A percentile compares a stretch with the other conserved stretches of the same genome.
Conservation (phyloP, 179 eudicot genomes). For the Corrigiola litoralis region DNA sequence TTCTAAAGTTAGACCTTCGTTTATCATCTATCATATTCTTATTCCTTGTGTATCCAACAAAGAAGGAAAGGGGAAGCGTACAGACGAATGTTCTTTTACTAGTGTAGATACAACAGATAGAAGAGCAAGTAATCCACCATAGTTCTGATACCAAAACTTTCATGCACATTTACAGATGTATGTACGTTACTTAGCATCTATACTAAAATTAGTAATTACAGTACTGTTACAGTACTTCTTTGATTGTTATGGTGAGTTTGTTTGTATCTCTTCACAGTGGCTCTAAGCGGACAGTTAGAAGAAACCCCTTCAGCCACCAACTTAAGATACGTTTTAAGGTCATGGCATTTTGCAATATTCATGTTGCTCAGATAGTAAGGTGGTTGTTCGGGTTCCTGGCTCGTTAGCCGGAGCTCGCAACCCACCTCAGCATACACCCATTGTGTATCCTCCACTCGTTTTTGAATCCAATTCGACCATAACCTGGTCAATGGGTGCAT, state of each 20-base stretch:
- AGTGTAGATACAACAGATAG: too few relatives aligned
- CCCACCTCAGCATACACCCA: slow-evolving; percentile 49
- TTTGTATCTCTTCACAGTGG: slow-evolving; percentile 14
- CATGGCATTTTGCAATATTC: slow-evolving; percentile 39
- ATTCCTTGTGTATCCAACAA: too few relatives aligned
- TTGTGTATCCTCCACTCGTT: slow-evolving; percentile 24
- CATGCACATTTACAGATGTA: too few relatives aligned
- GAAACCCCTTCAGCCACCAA: slow-evolving; percentile 26
- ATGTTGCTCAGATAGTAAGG: slow-evolving; percentile 17
- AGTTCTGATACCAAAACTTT: too few relatives aligned
- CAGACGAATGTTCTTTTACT: too few relatives aligned
- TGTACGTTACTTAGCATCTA: too few relatives aligned
- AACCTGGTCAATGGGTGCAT: neutral
- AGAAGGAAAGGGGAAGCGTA: too few relatives aligned
- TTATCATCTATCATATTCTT: too few relatives aligned
- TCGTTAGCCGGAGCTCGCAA: slow-evolving; percentile 30
- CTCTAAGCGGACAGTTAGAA: slow-evolving; percentile 29
- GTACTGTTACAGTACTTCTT: neutral
- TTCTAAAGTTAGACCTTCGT: too few relatives aligned
- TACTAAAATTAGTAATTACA: neutral
- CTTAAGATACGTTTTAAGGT: slow-evolving; percentile 34
- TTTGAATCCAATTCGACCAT: slow-evolving; percentile 26
- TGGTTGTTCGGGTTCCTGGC: neutral
- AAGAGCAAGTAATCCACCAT: too few relatives aligned
- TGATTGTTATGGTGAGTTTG: neutral